These are phyloP conservation scores for thale cress (Arabidopsis thaliana) DNA, from an alignment of 345 rosid species.

Conservation along the genomic window DNA sequence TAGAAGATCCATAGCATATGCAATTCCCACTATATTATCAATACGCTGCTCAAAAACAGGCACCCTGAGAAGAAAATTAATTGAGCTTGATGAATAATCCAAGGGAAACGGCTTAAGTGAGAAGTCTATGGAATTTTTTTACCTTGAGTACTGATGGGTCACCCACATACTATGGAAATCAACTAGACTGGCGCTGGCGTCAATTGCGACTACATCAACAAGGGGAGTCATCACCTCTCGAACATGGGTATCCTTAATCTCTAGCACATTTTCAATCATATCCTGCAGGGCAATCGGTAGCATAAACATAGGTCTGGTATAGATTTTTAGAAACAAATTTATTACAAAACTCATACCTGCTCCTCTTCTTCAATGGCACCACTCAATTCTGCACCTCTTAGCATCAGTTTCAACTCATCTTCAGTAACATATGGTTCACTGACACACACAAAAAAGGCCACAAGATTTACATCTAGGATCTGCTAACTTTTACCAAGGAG, in stretches of 20 bases:
- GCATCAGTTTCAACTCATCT: slow-evolving; percentile 94
- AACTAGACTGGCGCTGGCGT: slow-evolving; percentile 76
- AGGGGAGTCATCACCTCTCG: slow-evolving; percentile 99
- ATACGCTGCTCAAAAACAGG: slow-evolving; percentile 99
- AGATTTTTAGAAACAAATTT: slow-evolving; percentile 8
- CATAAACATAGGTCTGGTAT: slow-evolving; percentile 33
- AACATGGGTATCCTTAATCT: slow-evolving; percentile 95
- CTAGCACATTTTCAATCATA: slow-evolving; percentile 99
- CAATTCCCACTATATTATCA: slow-evolving; percentile 96
- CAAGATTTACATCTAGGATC: slow-evolving; percentile 1
- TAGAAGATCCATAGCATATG: slow-evolving; percentile 96
- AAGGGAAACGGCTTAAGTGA: slow-evolving; percentile 4
- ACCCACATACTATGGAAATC: slow-evolving; percentile 92
- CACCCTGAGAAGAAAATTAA: slow-evolving; percentile 60
- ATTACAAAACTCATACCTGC: slow-evolving; percentile 58
- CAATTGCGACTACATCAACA: slow-evolving; percentile 97
- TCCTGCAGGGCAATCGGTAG: slow-evolving; percentile 60
- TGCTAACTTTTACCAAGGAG: slow-evolving; percentile 16
- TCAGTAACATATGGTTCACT: slow-evolving; percentile 98
- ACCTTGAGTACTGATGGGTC: slow-evolving; percentile 99
- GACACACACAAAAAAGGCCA: slow-evolving; percentile 4
- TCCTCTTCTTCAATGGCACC: slow-evolving; percentile 99
- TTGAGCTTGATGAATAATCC: slow-evolving; percentile 38
- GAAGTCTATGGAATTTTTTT: slow-evolving; percentile 23
- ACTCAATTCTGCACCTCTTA: slow-evolving; percentile 94